Evolutionary conservation across 169 alveolate genomes (phyloP).

Genomic region (Theileria annulata): DNA sequence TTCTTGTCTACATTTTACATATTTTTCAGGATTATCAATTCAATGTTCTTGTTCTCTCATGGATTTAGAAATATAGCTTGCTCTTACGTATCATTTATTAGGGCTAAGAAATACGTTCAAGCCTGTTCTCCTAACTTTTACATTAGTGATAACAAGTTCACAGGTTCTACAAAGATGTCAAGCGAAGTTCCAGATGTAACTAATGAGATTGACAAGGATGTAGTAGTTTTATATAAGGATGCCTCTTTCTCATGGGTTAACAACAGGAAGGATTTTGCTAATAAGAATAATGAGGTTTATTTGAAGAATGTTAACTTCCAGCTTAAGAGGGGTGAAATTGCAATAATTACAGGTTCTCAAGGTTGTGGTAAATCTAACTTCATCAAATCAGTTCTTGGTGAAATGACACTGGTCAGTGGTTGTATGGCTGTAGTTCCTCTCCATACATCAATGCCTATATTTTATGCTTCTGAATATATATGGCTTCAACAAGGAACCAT

Average conservation of each 20-base stretch:
- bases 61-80: conserved; percentile 13
- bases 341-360: conserved; percentile 50
- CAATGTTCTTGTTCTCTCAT: conserved; percentile 26
- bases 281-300: not conserved
- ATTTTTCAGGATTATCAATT: conserved; percentile 7
- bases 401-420: conserved; percentile 59
- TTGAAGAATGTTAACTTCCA: conserved; percentile 22
- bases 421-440: conserved; percentile 63
- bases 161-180: not conserved
- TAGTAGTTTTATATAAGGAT: conserved; percentile 26
- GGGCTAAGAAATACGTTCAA: conserved; percentile 18
- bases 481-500: conserved; percentile 56
- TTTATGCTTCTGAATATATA: conserved; percentile 59
- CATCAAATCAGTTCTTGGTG: conserved; percentile 60
- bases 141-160: conserved; percentile 8
- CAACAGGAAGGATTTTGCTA: conserved; percentile 11
- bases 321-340: conserved; percentile 48
- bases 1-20: conserved; percentile 36
- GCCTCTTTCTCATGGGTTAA: conserved; percentile 37
- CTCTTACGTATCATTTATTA: conserved; percentile 13
- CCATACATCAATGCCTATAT: conserved; percentile 54
- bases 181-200: not conserved
- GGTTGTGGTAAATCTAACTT: conserved; percentile 64
- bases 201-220: not conserved
- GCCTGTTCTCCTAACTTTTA: conserved; percentile 55